Percentiles rank a stretch among this genome's conserved stretches.
Conservation (phyloP, 192 early-diverging fungal species). For the Allomyces macrogynus region DNA sequence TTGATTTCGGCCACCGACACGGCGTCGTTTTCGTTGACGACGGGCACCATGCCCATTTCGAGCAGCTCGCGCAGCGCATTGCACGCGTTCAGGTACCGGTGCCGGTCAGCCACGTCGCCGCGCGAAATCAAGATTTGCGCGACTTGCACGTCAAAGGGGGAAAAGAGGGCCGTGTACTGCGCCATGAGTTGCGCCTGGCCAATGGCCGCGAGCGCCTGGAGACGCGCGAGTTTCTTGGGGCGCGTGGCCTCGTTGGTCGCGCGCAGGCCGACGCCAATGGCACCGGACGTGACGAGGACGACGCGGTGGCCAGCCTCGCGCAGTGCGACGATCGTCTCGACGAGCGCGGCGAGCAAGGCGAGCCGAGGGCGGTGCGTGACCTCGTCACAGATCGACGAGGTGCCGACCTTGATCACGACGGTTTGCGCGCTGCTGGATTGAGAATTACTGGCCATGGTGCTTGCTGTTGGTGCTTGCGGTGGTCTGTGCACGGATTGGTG, state of each 20-base stretch:
- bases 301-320: constrained; percentile 57
- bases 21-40: constrained; percentile 98
- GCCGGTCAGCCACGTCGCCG: constrained; percentile 80
- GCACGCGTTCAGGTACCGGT: constrained; percentile 92
- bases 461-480: too few species aligned
- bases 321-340: constrained; percentile 82
- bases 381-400: constrained; percentile 88
- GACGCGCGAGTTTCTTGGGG: constrained; percentile 54
- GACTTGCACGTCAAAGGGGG: constrained; percentile 72
- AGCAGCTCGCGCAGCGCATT: constrained; percentile 81
- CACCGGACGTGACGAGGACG: constrained; percentile 79
- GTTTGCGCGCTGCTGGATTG: constrained; percentile 18
- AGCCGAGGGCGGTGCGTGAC: constrained; percentile 70
- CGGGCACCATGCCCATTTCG: constrained; percentile 74
- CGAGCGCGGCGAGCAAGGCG: constrained; percentile 67
- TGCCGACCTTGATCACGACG: constrained; percentile 85
- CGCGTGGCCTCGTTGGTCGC: constrained; percentile 51
- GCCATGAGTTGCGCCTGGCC: constrained; percentile 96
- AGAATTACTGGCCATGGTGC: too few species aligned
- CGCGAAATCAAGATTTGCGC: constrained; percentile 90
- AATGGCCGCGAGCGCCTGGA: constrained; percentile 84
- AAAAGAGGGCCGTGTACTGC: constrained; percentile 85
- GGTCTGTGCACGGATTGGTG: too few species aligned
- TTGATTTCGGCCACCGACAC: constrained; percentile 79
- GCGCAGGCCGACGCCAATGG: constrained; percentile 76